Evolutionary conservation across 495 filamentous ascomycete genomes (phyloP).

Genomic region (Hyaloscypha finlandica): DNA sequence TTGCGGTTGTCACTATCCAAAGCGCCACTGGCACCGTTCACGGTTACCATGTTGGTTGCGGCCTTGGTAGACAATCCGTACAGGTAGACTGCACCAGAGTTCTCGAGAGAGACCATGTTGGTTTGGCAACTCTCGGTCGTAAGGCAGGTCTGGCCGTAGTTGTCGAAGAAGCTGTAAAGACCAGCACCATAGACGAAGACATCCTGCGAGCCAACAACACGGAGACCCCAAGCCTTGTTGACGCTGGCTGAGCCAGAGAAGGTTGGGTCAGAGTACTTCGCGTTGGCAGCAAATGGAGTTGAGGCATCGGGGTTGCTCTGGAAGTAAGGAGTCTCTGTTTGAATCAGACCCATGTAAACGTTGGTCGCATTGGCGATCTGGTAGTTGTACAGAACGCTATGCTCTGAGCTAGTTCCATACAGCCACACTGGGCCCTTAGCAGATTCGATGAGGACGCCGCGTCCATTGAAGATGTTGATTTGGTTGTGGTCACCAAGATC

Average conservation of each 20-base stretch:
- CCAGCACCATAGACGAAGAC: conserved; percentile 77
- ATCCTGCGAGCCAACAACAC: conserved; percentile 67
- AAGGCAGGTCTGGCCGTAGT: conserved; percentile 80
- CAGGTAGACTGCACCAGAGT: conserved; percentile 63
- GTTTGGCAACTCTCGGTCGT: conserved; percentile 75
- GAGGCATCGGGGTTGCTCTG: conserved; percentile 81
- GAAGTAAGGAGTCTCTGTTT: conserved; percentile 92
- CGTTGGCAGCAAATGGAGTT: conserved; percentile 63
- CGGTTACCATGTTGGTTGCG: conserved; percentile 78
- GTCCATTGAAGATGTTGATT: conserved; percentile 89
- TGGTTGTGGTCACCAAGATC: conserved; percentile 76
- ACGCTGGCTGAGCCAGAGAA: conserved; percentile 64
- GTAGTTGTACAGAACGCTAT: conserved; percentile 84
- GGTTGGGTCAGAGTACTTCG: conserved; percentile 71
- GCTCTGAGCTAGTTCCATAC: conserved; percentile 83
- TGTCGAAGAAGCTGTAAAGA: conserved; percentile 85
- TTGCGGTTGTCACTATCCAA: conserved; percentile 66
- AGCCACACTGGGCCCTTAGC: conserved; percentile 62
- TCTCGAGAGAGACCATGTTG: conserved; percentile 84
- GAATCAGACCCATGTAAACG: conserved; percentile 82
- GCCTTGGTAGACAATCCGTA: conserved; percentile 89
- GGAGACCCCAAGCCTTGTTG: conserved; percentile 83
- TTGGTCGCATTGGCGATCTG: conserved; percentile 78
- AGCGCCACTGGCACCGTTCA: conserved; percentile 56
- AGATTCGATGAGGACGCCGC: conserved; percentile 60